Conservation (phyloP, 257 asterid species). For the Solanum peruvianum region DNA sequence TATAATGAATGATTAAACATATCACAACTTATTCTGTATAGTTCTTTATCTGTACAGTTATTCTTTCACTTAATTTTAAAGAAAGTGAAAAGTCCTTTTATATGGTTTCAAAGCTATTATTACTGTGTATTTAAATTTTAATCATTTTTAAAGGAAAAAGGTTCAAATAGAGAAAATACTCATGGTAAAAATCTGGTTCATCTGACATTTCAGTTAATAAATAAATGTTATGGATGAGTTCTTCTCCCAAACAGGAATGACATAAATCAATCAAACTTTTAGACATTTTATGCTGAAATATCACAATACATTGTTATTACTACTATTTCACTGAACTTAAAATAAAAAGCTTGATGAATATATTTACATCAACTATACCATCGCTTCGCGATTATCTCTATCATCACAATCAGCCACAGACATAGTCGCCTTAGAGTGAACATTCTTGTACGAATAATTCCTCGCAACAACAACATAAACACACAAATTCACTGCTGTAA, state of each 20-base stretch:
- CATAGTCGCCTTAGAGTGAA: constrained; percentile 19
- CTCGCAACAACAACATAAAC: constrained; percentile 40
- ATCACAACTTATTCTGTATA: neutral
- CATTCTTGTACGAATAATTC: constrained; percentile 60
- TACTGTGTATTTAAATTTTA: neutral
- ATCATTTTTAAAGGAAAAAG: too few species aligned
- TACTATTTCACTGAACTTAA: neutral
- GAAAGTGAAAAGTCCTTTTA: neutral
- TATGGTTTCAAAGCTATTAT: neutral
- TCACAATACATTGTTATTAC: neutral
- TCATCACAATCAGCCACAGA: constrained; percentile 39
- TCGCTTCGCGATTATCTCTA: constrained; percentile 6
- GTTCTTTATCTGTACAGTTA: neutral
- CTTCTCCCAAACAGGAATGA: too few species aligned
- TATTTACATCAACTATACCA: constrained; percentile 9
- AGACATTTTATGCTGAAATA: too few species aligned
- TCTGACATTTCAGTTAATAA: too few species aligned
- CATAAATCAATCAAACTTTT: too few species aligned
- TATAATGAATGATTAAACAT: neutral
- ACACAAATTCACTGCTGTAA: constrained; percentile 29
- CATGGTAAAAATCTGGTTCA: neutral
- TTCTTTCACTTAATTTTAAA: neutral
- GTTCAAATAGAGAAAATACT: too few species aligned
- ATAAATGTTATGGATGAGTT: neutral
- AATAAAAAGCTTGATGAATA: neutral